Evolutionary conservation across 257 asterid species (phyloP).

Genomic region (Handroanthus guayacan): DNA sequence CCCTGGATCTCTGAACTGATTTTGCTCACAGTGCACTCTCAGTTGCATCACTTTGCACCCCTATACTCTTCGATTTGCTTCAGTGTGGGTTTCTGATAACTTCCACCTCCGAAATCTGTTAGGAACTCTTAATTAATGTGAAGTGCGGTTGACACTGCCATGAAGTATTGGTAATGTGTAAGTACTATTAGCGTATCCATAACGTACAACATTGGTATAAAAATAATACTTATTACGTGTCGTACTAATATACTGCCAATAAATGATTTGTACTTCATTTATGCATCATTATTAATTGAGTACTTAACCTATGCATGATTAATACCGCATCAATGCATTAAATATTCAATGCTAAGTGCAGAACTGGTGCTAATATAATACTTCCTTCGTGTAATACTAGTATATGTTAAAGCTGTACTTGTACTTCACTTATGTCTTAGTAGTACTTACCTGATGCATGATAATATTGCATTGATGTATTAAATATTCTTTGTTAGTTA

Average conservation of each 20-base stretch:
- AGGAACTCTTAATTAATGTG: too few relatives aligned
- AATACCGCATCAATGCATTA: background rate
- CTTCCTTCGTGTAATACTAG: too few relatives aligned
- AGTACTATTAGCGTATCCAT: background rate
- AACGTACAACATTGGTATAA: background rate
- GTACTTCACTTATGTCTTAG: too few relatives aligned
- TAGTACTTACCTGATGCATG: too few relatives aligned
- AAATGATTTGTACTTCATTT: background rate
- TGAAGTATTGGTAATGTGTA: background rate
- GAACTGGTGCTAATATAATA: too few relatives aligned
- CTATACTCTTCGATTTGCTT: slow-evolving; percentile 22
- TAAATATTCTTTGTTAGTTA: too few relatives aligned
- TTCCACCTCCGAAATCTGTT: background rate
- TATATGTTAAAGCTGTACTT: too few relatives aligned
- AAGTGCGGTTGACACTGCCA: too few relatives aligned
- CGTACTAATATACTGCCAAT: background rate
- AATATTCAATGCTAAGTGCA: too few relatives aligned
- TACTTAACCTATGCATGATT: background rate
- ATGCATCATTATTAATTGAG: background rate
- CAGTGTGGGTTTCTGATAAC: background rate
- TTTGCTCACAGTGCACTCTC: slow-evolving; percentile 16
- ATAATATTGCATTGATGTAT: too few relatives aligned
- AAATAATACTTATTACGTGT: background rate
- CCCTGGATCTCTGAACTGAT: background rate
- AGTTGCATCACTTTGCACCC: background rate